Percentiles rank a stretch among this genome's conserved stretches.
Evolutionary conservation across 2,329 filamentous ascomycete species (phyloP).

Genomic region (Curvularia lunata): DNA sequence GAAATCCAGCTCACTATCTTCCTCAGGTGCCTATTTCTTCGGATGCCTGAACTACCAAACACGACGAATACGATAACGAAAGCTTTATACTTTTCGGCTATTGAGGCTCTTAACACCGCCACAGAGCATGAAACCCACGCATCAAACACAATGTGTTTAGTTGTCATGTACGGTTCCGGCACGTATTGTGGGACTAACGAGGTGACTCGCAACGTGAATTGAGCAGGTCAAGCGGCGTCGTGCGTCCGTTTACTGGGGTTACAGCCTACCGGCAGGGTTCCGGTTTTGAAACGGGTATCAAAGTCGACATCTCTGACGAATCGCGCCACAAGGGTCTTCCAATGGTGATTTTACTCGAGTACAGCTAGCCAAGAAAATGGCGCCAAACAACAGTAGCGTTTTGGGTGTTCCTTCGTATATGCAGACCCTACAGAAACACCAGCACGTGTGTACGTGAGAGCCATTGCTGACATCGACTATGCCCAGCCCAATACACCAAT

Average conservation of each 20-base stretch:
- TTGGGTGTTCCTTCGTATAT: too few relatives aligned
- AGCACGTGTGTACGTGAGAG: background rate
- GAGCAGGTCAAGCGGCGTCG: background rate
- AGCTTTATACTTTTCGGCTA: constrained; percentile 6
- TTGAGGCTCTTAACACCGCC: background rate
- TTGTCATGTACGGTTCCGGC: background rate
- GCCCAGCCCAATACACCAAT: too few relatives aligned
- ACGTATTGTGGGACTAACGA: background rate
- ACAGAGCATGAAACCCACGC: constrained; percentile 27
- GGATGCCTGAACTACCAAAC: constrained; percentile 14
- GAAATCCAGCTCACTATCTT: constrained; percentile 6
- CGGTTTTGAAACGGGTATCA: background rate
- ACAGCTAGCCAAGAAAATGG: background rate
- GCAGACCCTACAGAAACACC: background rate
- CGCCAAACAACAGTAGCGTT: background rate
- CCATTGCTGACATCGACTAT: background rate
- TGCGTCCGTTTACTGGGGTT: too few relatives aligned
- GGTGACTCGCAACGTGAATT: background rate
- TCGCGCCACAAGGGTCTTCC: background rate
- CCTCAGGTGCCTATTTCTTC: background rate
- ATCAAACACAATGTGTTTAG: constrained; percentile 32
- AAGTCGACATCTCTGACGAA: background rate
- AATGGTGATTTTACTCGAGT: background rate
- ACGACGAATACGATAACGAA: constrained; percentile 15
- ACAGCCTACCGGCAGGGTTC: background rate